Percentiles rank a stretch among this genome's conserved stretches.
Conservation (phyloP, 192 early-diverging fungal species). For the Jimgerdemannia flammicorona region DNA sequence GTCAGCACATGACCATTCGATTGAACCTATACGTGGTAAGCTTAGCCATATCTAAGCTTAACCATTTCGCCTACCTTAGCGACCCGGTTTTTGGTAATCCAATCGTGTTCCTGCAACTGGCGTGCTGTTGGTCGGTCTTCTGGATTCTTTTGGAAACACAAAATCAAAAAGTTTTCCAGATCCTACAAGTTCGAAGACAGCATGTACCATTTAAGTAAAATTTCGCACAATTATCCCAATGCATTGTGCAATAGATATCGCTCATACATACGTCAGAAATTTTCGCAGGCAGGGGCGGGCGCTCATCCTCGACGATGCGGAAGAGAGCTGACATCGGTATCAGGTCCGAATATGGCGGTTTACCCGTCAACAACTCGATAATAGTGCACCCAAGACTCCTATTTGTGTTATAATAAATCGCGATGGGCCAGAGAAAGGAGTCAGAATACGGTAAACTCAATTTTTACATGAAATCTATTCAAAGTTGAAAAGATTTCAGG, state of each 20-base stretch:
- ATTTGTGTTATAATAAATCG: no score
- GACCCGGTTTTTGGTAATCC: conserved; percentile 44
- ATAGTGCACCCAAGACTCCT: conserved; percentile 91
- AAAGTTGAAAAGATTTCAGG: no score
- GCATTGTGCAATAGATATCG: not conserved
- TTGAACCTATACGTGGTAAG: no score
- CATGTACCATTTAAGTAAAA: no score
- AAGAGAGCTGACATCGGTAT: conserved; percentile 90
- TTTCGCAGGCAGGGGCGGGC: conserved; percentile 79
- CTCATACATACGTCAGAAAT: conserved; percentile 51
- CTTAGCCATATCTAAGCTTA: no score
- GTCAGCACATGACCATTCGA: no score
- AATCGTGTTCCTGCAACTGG: conserved; percentile 70
- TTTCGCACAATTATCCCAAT: not conserved
- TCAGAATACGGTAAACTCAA: conserved; percentile 7
- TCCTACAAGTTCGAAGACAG: conserved; percentile 29
- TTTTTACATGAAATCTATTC: not conserved
- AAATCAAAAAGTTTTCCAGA: conserved; percentile 74
- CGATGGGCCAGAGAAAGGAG: not conserved
- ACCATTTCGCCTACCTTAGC: conserved; percentile 22
- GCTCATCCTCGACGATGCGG: conserved; percentile 90
- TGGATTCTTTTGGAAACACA: conserved; percentile 85
- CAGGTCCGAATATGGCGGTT: conserved; percentile 85
- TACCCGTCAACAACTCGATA: conserved; percentile 89
- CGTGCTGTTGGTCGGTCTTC: conserved; percentile 65